Percentiles rank a stretch among this genome's conserved stretches.
phyloP scores from a whole-genome alignment of 495 filamentous ascomycete species.

The Penicillium daleae region DNA sequence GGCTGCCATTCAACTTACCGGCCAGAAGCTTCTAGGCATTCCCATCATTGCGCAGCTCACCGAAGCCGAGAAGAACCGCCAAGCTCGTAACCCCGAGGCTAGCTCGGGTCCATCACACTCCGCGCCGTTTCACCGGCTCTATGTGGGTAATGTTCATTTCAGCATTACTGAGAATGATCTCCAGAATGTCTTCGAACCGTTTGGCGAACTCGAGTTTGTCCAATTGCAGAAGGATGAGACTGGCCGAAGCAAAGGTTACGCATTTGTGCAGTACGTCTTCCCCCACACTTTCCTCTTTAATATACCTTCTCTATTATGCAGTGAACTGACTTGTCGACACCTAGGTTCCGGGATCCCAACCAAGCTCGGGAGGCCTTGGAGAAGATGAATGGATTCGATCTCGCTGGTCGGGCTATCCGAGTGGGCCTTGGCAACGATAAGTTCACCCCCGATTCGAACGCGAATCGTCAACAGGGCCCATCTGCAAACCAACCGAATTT shows the following conservation, averaged over 20 bases:
- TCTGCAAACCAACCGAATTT: conserved; percentile 75
- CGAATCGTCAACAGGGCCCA: conserved; percentile 80
- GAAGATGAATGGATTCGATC: conserved; percentile 99
- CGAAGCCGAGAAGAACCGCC: conserved; percentile 99
- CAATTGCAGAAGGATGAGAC: conserved; percentile 95
- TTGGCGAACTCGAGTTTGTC: conserved; percentile 96
- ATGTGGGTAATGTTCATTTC: conserved; percentile 99
- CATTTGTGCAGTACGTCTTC: conserved; percentile 92
- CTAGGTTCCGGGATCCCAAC: conserved; percentile 86
- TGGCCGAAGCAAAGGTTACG: conserved; percentile 91
- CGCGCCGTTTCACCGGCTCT: conserved; percentile 96
- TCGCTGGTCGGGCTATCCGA: conserved; percentile 95
- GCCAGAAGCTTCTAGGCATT: conserved; percentile 97
- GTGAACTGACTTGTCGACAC: conserved; percentile 15
- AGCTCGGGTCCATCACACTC: conserved; percentile 66
- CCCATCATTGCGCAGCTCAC: conserved; percentile 98
- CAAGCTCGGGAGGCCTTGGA: conserved; percentile 93
- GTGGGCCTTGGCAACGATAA: conserved; percentile 99
- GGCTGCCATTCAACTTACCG: conserved; percentile 95
- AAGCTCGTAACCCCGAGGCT: conserved; percentile 82
- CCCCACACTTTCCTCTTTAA: neutral
- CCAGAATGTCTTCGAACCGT: conserved; percentile 96
- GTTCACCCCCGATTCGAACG: conserved; percentile 97
- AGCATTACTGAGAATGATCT: conserved; percentile 97
- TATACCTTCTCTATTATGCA: conserved; percentile 2